phyloP scores from a whole-genome alignment of 495 filamentous ascomycete genomes.

The Delitschia confertaspora region DNA sequence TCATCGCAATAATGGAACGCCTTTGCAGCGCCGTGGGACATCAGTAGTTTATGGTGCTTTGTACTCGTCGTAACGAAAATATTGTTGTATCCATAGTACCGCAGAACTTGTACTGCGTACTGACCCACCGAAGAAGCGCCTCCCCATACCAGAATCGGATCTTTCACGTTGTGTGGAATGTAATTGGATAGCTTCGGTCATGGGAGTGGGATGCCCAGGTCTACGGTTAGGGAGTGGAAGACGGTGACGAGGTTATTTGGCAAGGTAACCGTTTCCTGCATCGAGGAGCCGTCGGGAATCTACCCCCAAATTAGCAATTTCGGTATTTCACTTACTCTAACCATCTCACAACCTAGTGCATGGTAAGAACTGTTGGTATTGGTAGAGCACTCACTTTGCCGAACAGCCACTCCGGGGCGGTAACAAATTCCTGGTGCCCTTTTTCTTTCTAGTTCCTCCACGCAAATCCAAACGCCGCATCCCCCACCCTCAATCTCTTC shows the following conservation, averaged over 20 bases:
- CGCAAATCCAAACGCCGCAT: conserved; percentile 43
- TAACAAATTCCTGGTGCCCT: conserved; percentile 37
- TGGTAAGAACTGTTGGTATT: conserved; percentile 22
- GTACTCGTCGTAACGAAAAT: conserved; percentile 42
- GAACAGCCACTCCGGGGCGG: conserved; percentile 8
- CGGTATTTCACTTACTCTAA: conserved; percentile 28
- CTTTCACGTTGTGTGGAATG: conserved; percentile 26
- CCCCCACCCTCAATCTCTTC: conserved; percentile 36
- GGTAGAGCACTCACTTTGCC: conserved; percentile 35
- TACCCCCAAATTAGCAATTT: conserved; percentile 21
- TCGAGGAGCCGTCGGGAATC: conserved; percentile 34
- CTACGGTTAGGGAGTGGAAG: conserved; percentile 38
- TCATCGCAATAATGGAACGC: conserved; percentile 42
- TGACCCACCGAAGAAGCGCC: conserved; percentile 45
- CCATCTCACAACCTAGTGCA: neutral
- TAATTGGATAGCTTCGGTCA: conserved; percentile 40
- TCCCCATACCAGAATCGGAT: conserved; percentile 46
- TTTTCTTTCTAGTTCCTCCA: conserved; percentile 34
- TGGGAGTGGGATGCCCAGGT: conserved; percentile 30
- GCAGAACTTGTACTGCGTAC: conserved; percentile 42
- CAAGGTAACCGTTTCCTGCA: conserved; percentile 42
- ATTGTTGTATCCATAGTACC: conserved; percentile 42
- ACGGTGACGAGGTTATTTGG: conserved; percentile 47
- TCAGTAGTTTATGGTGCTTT: conserved; percentile 38
- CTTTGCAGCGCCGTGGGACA: conserved; percentile 36